Base-by-base conservation (phyloP, 306 rosid genomes). In the Malus fusca region DNA sequence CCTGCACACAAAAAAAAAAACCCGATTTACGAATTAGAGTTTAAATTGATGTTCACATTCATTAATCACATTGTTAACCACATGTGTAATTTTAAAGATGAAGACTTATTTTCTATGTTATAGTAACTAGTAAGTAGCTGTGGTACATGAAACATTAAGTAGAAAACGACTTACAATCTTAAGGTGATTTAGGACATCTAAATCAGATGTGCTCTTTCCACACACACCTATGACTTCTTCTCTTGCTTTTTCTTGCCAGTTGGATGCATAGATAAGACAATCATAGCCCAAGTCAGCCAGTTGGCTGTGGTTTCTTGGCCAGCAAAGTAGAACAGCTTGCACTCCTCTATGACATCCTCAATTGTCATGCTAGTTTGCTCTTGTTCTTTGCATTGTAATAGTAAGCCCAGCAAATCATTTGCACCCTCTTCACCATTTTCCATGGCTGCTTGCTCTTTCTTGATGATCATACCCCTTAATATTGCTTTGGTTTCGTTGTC, bases 171-270 rank as follows among this genome's bases (percentile, higher is more conserved):
- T 76, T 79, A 80, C 79, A 9, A 82, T 80, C 33, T 84, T 84
- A 46, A 86, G 80, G 48, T 66, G 85, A 76, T 31, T 75, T 59
- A 84, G 66, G 69, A 59, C 76, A 62, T 75, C 81, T 46, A 77
- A 26, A 66, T 76, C 82, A 8, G 80, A 79, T 7, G 62, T 25
- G 66, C 14, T 64, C 42, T 51, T 73, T 48, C 85, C 88, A 58
- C 82, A 80, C 9, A 80, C 55, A 6, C 46, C 44, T 14, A 82
- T 53, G 5, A 84, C 85, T 60, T 86, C 86, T 2, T 40, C 64
- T 71, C 86, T 82, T 55, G 88, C 88, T 73, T 86, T 86, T n/a
- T 84, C 83, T 75, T 84, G 90, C 90, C 89, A 84, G 37, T 26
- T 17, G 83, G 85, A 71, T 84, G 76, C 79, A 84, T 78, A 60